Evolutionary conservation across 176 grass and related monocot genomes (phyloP), one percentile per base, ranked within the genome.

Genomic region (Otatea glauca): DNA sequence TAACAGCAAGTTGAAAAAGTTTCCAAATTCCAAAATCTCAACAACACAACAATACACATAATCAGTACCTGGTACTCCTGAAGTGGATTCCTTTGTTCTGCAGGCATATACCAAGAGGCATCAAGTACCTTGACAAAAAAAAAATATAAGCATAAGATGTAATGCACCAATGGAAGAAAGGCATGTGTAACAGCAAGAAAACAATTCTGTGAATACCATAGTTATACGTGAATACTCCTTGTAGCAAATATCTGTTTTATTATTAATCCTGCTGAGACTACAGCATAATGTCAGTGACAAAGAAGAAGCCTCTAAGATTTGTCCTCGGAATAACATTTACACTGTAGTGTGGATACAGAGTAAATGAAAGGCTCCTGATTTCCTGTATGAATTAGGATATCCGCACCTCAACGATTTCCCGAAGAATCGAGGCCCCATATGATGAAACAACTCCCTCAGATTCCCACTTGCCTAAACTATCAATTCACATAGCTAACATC

Each of bases 81-180:
- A 79, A 99, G 86, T 3, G 96, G 88, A 65, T 92, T 99, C 78
- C 96, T 81, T 89, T 99, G 91, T 59, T 96, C 96, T 1, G 81
- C 86, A 51, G 93, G 93, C 93, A 99, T 99, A 65, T 99, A 99
- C 96, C 96, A 99, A 86, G 96, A 99, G 80, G 96, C 93, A 84
- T 99, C 96, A 60, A 99, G 77, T 72, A 99, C 89, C 96, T 99
- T 67, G 1, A 78, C 56, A 87, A 51, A 87, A 41, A 51, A 87
- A 41, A 49, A 12, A 81, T 62, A 1, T 21, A 8, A 41, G 29
- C 5, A 49, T 49, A 62, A 87, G 21, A 65, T 47, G 23, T 35
- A 71, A 8, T 49, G 0, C 2, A 75, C 21, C 17, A 9, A 4
- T 34, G 8, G 35, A 55, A 55, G 5, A 59, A n/a, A 87, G 2